Base-by-base conservation (phyloP, 768 basidiomycete genomes). In the Sarcodon aspratus region DNA sequence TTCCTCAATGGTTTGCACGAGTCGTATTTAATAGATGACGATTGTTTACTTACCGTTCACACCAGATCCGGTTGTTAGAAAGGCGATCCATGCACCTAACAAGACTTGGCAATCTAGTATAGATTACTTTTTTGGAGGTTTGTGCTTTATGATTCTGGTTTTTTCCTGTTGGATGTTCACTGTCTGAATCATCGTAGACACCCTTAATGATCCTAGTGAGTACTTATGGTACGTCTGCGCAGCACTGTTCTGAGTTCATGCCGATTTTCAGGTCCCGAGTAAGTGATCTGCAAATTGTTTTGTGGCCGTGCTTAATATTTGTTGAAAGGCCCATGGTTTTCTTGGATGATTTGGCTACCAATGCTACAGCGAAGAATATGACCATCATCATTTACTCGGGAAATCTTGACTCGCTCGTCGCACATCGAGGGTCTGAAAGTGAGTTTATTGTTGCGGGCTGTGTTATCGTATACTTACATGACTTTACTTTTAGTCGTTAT, bases 381-480 rank as follows among this genome's bases (percentile, higher is more conserved):
- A 64, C 66, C 1, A 62, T 84, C n/a, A 64, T 84, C 9, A 60
- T 85, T 12, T 84, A 66, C 58, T 82, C 82, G 17, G 84, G 77
- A 10, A 85, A 85, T 55, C 78, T 83, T 52, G 84, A 86, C 59
- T 66, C 76, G 6, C 74, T 85, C 18, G 66, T 83, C 45, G 67
- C 81, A 1, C 83, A 84, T 55, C 66, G 71, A 27, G 74, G 80
- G 10, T 76, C 79, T 34, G 77, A 85, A 72, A 64, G 82, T 82
- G 58, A 7, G 69, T 50, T 21, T 11, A 34, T 5, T 44, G 36
- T 7, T 37, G 27, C 33, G 17, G 5, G 15, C 34, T 34, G 9
- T 33, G 27, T 1, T 35, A 44, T 12, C 1, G 13, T 36, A 34
- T 49, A 47, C 33, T 48, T 51, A 48, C 55, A 18, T 38, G 37